Evolutionary conservation across 352 stramenopile genomes (phyloP).

Genomic region (Phytopythium vexans): DNA sequence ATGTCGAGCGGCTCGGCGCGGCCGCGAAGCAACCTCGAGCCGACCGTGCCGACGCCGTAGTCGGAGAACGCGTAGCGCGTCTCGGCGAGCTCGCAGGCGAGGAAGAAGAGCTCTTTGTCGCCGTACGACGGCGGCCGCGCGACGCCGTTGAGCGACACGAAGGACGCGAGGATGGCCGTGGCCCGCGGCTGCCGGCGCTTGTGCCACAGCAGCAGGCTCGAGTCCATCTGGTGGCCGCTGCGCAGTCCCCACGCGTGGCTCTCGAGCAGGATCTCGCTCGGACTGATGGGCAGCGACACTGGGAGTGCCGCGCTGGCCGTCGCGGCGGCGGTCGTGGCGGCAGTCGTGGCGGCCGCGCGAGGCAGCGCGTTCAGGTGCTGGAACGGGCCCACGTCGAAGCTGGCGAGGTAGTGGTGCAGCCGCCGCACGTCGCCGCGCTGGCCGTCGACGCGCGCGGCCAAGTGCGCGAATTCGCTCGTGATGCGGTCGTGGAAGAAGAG

Average conservation of each 20-base stretch:
- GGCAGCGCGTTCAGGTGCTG: neutral
- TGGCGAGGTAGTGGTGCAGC: conserved; percentile 34
- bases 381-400: conserved; percentile 32
- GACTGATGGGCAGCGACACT: conserved; percentile 11
- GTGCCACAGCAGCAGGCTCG: conserved; percentile 43
- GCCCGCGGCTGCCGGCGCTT: conserved; percentile 34
- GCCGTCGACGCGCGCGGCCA: conserved; percentile 11
- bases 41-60: conserved; percentile 23
- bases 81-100: conserved; percentile 48
- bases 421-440: conserved; percentile 7
- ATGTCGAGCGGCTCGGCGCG: conserved; percentile 11
- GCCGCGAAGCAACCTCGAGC: conserved; percentile 15
- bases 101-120: conserved; percentile 55
- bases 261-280: conserved; percentile 26
- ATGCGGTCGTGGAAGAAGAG: conserved; percentile 64
- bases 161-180: conserved; percentile 39
- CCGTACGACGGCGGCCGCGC: conserved; percentile 28
- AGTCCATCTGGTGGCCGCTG: conserved; percentile 49
- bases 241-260: conserved; percentile 35
- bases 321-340: neutral
- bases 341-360: neutral
- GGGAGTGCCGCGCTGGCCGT: neutral
- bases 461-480: conserved; percentile 25
- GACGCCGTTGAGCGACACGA: conserved; percentile 26
- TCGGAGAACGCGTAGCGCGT: conserved; percentile 44